Base-by-base conservation (phyloP, 768 basidiomycete genomes). In the Calvatia gigantea region DNA sequence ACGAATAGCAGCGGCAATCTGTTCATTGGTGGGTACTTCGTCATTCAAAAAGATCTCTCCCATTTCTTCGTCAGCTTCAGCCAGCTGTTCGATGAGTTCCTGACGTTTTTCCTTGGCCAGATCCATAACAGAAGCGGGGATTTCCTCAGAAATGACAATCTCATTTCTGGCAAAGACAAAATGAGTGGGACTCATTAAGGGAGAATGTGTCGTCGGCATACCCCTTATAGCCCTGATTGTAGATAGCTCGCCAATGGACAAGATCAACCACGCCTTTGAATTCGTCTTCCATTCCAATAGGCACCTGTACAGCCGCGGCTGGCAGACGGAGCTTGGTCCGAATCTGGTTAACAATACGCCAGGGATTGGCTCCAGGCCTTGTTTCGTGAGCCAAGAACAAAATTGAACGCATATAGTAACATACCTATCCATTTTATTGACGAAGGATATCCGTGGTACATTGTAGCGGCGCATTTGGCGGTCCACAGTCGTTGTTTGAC, bases 401-500 rank as follows among this genome's bases (percentile, higher is more conserved):
- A 15, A 35, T 23, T 7, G 51, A 19, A 9, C 31, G 25, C 45
- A 12, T 3, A 9, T 11, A 45, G 14, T 9, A 6, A 63, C 71
- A 12, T 47, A 91, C 91, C 93, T 83, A 65, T 98, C 96, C 96
- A 98, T 98, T 74, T 98, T 98, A 73, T 98, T 98, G 65, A 98
- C 85, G 70, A 97, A 98, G 4, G 94, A 97, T 57, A 99, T 82
- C 41, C 97, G 82, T 55, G 97, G 97, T 56, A 99, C 92, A 64
- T 88, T 87, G 68, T 99, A 99, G 32, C 97, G 85, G 58, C 91
- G 82, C 97, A 99, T 99, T 78, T 99, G 97, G 57, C 97, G 81
- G 73, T 99, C 97, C 33, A 99, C 97, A 11, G 97, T 99, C 19
- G 94, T 98, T 2, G 97, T 99, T 82, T 99, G 97, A 73, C 90